Conservation (phyloP, 768 basidiomycete genomes). For the Boletus sensibilis region DNA sequence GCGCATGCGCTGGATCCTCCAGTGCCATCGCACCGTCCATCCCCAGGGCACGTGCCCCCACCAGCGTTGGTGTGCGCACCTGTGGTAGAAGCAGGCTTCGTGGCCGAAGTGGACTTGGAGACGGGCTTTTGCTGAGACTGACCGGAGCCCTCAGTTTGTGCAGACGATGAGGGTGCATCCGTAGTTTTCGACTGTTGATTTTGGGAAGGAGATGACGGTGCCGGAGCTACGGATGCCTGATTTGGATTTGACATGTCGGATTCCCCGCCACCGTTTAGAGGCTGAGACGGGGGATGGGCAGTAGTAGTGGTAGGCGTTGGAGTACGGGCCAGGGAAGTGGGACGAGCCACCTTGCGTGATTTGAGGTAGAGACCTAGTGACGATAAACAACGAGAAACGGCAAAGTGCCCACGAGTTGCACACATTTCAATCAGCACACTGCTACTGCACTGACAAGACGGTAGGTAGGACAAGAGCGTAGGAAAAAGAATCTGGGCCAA, state of each 20-base stretch:
- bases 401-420: constrained; percentile 37
- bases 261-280: constrained; percentile 35
- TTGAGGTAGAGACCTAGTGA: constrained; percentile 80
- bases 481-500: constrained; percentile 35
- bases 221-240: constrained; percentile 35
- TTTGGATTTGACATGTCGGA: constrained; percentile 38
- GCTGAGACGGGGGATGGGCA: constrained; percentile 30
- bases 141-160: constrained; percentile 26
- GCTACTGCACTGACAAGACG: constrained; percentile 36
- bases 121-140: constrained; percentile 28
- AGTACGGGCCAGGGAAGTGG: constrained; percentile 52
- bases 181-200: constrained; percentile 34
- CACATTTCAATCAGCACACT: constrained; percentile 42
- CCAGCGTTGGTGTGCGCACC: constrained; percentile 33
- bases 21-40: constrained; percentile 96
- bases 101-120: constrained; percentile 26
- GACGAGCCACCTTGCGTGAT: constrained; percentile 73
- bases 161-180: constrained; percentile 28
- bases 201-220: constrained; percentile 26
- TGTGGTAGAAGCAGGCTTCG: constrained; percentile 29
- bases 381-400: constrained; percentile 35
- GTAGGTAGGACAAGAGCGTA: constrained; percentile 32
- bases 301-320: constrained; percentile 36
- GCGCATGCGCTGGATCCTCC: constrained; percentile 91
- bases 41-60: constrained; percentile 91